Evolutionary conservation across 2,329 filamentous ascomycete genomes (phyloP), one percentile per base, ranked within the genome.

Genomic region (Blastomyces emzantsi): DNA sequence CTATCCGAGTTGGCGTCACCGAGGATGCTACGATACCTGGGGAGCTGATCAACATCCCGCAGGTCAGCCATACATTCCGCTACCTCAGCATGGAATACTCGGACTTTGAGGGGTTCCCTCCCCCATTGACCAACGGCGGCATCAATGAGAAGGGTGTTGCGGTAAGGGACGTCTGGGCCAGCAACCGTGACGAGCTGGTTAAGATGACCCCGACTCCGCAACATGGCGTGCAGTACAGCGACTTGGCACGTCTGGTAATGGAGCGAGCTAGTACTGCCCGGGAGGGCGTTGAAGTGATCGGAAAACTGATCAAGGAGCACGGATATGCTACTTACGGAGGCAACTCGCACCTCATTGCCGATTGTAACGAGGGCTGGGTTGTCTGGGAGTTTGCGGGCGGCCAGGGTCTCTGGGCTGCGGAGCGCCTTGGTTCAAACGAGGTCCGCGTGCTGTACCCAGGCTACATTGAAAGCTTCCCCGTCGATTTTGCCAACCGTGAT

Each of bases 51-150:
- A n/a, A 45, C 17, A 45, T 45, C 41, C 17, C 41, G 19, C 41
- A 45, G 17, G 41, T 45, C 41, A 45, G 17, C 41, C 41, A 45
- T 17, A 45, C 41, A 2, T 45, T 45, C 41, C 41, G 41, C 5
- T 45, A 45, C 17, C 41, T 45, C 15, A 45, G 41, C 41, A 45
- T 45, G 41, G 41, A 45, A 6, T 45, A 45, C 43, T 45, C 43
- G 43, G 43, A 79, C 66, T 79, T 73, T 43, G 75, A 78, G 64
- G 76, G 77, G 0, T 79, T 79, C 61, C 76, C 76, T 0, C 75
- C 76, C 36, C 77, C 77, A 1, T 70, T 79, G 41, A 79, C 77
- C 28, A 79, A 79, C 63, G 77, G 77, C n/a, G 77, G 77, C 13
- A 67, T 79, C 0, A 79, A 78, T 56, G 77, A 78, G 64, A 74